Evolutionary conservation across 2,329 filamentous ascomycete species (phyloP), one percentile per base, ranked within the genome.

Genomic region (Fusarium hostae): DNA sequence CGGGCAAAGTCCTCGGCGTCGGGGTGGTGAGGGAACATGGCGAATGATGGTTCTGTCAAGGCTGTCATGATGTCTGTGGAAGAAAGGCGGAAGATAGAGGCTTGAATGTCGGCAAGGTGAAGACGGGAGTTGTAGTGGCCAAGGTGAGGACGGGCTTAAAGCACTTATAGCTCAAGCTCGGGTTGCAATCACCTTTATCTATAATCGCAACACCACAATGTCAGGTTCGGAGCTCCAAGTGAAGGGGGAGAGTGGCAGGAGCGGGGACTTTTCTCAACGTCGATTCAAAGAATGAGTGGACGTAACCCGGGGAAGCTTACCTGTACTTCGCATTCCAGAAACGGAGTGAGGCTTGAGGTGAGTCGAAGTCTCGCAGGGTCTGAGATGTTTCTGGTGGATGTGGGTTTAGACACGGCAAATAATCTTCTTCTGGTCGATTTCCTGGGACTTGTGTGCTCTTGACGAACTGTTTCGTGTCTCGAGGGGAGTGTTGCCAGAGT

Each of bases 1-100:
- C 84, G 83, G 47, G 73, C 77, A 77, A 82, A 84, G 69, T 86
- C 82, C 67, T 82, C 79, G 50, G 75, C 70, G 61, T 82, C 80
- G 66, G 68, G 66, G 32, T 77, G 75, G 59, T 74, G 72, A 68
- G 70, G 61, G 63, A 78, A 79, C 69, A 79, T 76, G 72, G 67
- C 68, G 62, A 73, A 79, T 52, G 70, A 66, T 22, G 78, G 71
- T 24, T 79, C 76, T 58, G 76, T 74, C 71, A 80, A 68, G 59
- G 78, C 71, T 62, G 76, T 70, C 78, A 80, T 80, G 54, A 51
- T 78, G 61, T 57, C 52, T 60, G 69, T 45, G 47, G 52, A 51
- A 44, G 30, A 59, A 58, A 63, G 37, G 43, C 54, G 40, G 41
- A 32, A 61, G 50, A 37, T 50, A 22, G 51, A 59, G 55, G 39